phyloP scores from a whole-genome alignment of 768 basidiomycete genomes.

The Auriscalpium microsporum region DNA sequence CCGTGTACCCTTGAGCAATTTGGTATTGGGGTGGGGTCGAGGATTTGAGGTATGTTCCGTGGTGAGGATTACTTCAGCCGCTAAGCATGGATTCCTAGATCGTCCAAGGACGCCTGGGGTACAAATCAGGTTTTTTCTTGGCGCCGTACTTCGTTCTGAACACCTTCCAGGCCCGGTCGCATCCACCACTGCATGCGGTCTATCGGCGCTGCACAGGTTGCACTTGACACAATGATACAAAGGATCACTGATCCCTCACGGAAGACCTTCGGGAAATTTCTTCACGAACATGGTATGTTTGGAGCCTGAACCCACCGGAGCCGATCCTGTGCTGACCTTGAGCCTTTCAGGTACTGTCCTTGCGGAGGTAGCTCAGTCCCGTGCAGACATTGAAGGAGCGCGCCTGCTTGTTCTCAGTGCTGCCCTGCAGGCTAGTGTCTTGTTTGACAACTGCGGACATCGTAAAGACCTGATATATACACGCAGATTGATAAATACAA shows the following conservation, averaged over 20 bases:
- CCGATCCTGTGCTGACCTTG: too few relatives aligned
- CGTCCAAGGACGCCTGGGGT: conserved; percentile 94
- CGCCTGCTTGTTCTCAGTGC: conserved; percentile 87
- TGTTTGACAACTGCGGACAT: not conserved
- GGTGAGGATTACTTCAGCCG: not conserved
- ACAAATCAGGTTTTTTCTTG: conserved; percentile 12
- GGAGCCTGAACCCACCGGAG: too few relatives aligned
- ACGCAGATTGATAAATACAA: conserved; percentile 77
- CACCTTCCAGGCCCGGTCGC: conserved; percentile 66
- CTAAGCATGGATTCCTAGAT: conserved; percentile 35
- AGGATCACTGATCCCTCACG: conserved; percentile 87
- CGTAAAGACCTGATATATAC: not conserved
- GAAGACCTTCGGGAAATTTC: conserved; percentile 90
- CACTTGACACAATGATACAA: conserved; percentile 81
- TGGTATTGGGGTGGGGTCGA: conserved; percentile 87
- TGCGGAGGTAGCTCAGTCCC: conserved; percentile 83
- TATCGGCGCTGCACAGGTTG: conserved; percentile 78
- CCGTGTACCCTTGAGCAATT: conserved; percentile 71
- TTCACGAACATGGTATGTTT: conserved; percentile 78
- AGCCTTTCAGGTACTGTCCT: conserved; percentile 63
- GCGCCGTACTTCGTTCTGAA: not conserved
- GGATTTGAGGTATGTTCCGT: conserved; percentile 71
- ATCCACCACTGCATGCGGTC: conserved; percentile 98
- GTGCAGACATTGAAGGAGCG: conserved; percentile 87
- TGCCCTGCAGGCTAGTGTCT: conserved; percentile 58